phyloP scores from a whole-genome alignment of 768 basidiomycete genomes.

The Amyloporia xantha region DNA sequence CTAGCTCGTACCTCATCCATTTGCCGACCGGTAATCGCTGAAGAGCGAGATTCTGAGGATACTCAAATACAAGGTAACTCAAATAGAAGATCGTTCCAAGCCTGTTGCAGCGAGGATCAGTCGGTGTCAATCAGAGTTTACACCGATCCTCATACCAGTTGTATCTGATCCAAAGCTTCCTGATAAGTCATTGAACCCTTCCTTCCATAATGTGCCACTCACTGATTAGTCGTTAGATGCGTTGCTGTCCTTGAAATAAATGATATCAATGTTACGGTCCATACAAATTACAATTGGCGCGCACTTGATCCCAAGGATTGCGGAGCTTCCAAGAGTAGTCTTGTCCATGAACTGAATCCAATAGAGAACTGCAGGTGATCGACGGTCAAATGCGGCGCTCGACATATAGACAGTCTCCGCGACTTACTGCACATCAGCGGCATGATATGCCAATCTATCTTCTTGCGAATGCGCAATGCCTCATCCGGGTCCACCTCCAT shows the following conservation, averaged over 20 bases:
- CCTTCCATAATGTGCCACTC: conserved; percentile 13
- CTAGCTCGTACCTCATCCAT: conserved; percentile 66
- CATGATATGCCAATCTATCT: conserved; percentile 63
- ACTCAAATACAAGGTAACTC: conserved; percentile 64
- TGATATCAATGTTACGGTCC: not conserved
- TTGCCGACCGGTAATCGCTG: conserved; percentile 73
- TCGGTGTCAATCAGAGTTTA: not conserved
- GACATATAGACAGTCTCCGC: conserved; percentile 10
- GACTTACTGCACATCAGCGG: conserved; percentile 73
- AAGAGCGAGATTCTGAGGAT: conserved; percentile 66
- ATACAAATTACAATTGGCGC: conserved; percentile 10
- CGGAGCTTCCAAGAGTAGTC: conserved; percentile 57
- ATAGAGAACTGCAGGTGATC: conserved; percentile 8
- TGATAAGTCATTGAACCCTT: not conserved
- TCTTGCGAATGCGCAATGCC: conserved; percentile 44
- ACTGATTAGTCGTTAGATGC: conserved; percentile 62
- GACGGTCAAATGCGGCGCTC: conserved; percentile 9
- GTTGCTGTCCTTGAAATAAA: conserved; percentile 41
- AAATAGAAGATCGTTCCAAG: conserved; percentile 73
- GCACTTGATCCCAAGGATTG: conserved; percentile 66
- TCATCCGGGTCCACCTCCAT: conserved; percentile 45
- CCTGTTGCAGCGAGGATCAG: conserved; percentile 29
- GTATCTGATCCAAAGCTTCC: conserved; percentile 40
- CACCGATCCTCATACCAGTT: too few species aligned
- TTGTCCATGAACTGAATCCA: conserved; percentile 82